Evolutionary conservation across 2,329 filamentous ascomycete genomes (phyloP).

Genomic region (Alternaria incomplexa): DNA sequence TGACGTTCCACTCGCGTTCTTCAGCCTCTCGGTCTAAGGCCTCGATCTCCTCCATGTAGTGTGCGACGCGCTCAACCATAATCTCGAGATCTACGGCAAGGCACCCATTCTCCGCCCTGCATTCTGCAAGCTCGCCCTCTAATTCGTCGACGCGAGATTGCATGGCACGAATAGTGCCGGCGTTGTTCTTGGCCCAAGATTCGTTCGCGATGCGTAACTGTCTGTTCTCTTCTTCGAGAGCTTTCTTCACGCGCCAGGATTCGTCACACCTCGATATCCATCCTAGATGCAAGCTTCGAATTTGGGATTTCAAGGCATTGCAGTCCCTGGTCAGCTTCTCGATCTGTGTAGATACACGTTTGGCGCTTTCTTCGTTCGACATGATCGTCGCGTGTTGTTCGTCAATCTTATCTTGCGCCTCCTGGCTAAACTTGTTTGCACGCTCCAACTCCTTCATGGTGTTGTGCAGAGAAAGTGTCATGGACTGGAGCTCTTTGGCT

Average conservation of each 20-base stretch:
- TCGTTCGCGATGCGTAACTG: neutral
- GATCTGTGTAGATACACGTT: neutral
- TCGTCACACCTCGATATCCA: neutral
- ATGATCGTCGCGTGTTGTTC: neutral
- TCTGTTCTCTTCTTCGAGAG: neutral
- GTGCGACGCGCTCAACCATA: neutral
- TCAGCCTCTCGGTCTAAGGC: neutral
- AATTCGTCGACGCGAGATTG: neutral
- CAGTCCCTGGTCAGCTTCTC: neutral
- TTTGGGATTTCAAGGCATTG: neutral
- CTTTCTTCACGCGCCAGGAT: neutral
- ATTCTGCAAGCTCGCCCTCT: neutral
- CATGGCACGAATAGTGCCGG: neutral
- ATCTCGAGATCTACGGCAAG: neutral
- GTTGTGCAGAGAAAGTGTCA: neutral
- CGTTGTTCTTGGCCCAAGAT: neutral
- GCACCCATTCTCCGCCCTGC: neutral
- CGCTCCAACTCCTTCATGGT: neutral
- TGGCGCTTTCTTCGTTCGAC: neutral
- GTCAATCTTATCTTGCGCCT: neutral
- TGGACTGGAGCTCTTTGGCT: constrained; percentile 1
- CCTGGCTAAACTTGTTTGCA: neutral
- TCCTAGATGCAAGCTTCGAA: neutral
- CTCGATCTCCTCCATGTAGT: neutral
- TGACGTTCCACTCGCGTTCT: neutral